Percentiles rank a stretch among this genome's conserved stretches.
These are phyloP conservation scores for Pichia occidentalis DNA, from an alignment of 805 yeast species.

Conservation along the genomic window DNA sequence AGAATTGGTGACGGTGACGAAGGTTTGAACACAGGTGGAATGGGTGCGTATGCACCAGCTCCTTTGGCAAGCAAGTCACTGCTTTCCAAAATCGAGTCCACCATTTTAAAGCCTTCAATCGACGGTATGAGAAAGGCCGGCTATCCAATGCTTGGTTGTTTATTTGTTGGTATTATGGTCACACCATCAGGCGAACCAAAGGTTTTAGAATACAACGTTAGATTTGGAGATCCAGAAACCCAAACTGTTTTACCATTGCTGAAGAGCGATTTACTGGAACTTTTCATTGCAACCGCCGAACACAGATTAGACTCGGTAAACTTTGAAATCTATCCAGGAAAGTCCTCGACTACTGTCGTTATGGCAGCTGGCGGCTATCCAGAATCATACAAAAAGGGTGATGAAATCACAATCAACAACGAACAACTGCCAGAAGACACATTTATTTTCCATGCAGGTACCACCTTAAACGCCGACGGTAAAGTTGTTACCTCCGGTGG, in stretches of 20 bases:
- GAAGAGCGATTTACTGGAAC: slow-evolving; percentile 86
- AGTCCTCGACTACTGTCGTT: slow-evolving; percentile 86
- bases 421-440: slow-evolving; percentile 48
- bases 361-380: slow-evolving; percentile 98
- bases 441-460: slow-evolving; percentile 93
- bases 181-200: slow-evolving; percentile 78
- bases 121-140: slow-evolving; percentile 96
- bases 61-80: slow-evolving; percentile 83
- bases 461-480: slow-evolving; percentile 46
- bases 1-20: slow-evolving; percentile 88
- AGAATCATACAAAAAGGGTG: slow-evolving; percentile 78
- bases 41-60: slow-evolving; percentile 99
- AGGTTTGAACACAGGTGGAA: slow-evolving; percentile 97
- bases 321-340: slow-evolving; percentile 45
- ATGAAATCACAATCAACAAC: slow-evolving; percentile 55
- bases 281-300: slow-evolving; percentile 89
- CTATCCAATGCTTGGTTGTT: slow-evolving; percentile 89
- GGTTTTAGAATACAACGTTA: slow-evolving; percentile 92
- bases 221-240: slow-evolving; percentile 99
- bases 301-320: slow-evolving; percentile 83
- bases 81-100: slow-evolving; percentile 59
- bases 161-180: slow-evolving; percentile 93
- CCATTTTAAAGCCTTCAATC: slow-evolving; percentile 84
- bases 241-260: slow-evolving; percentile 91
- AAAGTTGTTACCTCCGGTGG: slow-evolving; percentile 85